phyloP scores from a whole-genome alignment of 2,329 filamentous ascomycete species.

The Malbranchea zuffiana region DNA sequence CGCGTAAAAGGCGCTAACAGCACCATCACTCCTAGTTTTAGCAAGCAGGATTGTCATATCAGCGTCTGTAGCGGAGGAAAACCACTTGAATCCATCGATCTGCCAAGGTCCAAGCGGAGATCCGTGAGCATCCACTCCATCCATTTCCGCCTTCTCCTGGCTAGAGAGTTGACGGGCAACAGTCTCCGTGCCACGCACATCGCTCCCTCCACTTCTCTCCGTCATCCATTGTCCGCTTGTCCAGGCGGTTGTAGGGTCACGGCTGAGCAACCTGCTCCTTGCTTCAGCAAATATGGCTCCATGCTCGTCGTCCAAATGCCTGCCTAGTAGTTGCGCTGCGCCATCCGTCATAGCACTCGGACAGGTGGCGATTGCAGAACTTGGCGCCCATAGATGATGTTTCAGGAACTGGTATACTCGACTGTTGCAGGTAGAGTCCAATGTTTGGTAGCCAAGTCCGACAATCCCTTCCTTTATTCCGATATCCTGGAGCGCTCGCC shows the following conservation, averaged over 20 bases:
- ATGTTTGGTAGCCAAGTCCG: constrained; percentile 16
- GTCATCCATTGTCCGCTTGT: constrained; percentile 73
- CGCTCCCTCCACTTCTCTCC: constrained; percentile 56
- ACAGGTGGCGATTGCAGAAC: constrained; percentile 21
- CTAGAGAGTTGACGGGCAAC: constrained; percentile 35
- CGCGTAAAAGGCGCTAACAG: constrained; percentile 52
- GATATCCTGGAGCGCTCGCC: constrained; percentile 18
- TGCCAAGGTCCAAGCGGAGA: constrained; percentile 46
- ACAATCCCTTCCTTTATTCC: constrained; percentile 21
- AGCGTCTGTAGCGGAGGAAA: constrained; percentile 54
- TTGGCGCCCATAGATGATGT: constrained; percentile 18
- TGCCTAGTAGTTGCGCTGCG: constrained; percentile 18
- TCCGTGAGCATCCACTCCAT: constrained; percentile 21
- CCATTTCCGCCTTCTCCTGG: constrained; percentile 20
- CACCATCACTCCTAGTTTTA: constrained; percentile 39
- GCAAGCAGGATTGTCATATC: constrained; percentile 56
- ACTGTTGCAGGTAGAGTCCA: constrained; percentile 14
- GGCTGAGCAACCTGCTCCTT: constrained; percentile 37
- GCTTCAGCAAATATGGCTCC: constrained; percentile 17
- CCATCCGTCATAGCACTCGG: constrained; percentile 23
- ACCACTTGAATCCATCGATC: constrained; percentile 59
- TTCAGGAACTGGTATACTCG: constrained; percentile 19
- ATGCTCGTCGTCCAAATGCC: constrained; percentile 16
- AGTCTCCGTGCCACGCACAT: constrained; percentile 59
- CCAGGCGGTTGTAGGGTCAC: constrained; percentile 43